Conservation (phyloP, 768 basidiomycete species). For the Tulasnella sp. region DNA sequence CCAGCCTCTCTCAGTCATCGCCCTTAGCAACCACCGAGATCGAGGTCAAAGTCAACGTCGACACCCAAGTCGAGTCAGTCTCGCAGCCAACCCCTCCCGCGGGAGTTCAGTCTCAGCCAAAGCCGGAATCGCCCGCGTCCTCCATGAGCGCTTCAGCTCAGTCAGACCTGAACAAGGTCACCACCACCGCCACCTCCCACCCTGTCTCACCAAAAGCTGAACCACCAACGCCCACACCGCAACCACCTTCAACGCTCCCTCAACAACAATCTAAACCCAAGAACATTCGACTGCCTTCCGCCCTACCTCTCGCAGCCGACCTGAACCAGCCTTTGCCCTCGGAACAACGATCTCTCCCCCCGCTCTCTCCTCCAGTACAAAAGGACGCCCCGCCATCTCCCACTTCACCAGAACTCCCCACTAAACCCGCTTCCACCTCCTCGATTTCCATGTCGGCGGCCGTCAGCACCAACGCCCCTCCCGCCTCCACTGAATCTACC, state of each 20-base stretch:
- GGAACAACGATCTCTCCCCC: background rate
- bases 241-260: background rate
- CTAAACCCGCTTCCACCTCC: background rate
- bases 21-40: background rate
- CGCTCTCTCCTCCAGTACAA: background rate
- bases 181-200: background rate
- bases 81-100: background rate
- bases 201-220: background rate
- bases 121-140: background rate
- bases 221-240: background rate
- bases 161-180: background rate
- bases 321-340: background rate
- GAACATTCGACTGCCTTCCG: background rate
- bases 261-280: background rate
- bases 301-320: background rate
- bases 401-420: background rate
- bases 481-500: background rate
- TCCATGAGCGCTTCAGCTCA: background rate
- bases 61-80: slow-evolving; percentile 4
- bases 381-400: background rate
- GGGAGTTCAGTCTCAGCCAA: background rate
- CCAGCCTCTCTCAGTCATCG: background rate
- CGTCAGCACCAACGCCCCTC: background rate
- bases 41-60: background rate
- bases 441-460: background rate